These are phyloP conservation scores for Myxozyma kluyveri DNA, from an alignment of 805 yeast species.

Conservation along the genomic window DNA sequence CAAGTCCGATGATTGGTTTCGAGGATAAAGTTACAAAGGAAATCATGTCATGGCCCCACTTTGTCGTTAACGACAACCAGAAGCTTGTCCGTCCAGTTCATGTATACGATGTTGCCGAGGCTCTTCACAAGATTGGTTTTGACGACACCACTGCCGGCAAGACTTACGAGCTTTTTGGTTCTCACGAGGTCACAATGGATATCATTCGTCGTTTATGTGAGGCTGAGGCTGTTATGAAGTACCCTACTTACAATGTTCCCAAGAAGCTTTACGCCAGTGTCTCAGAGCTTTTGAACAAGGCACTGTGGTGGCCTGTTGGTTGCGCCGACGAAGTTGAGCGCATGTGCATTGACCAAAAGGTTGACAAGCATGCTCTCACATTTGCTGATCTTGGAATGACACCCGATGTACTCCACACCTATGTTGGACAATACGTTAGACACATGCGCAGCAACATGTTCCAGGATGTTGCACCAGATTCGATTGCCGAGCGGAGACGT, in stretches of 20 bases:
- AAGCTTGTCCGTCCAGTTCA: conserved; percentile 70
- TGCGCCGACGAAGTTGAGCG: conserved; percentile 76
- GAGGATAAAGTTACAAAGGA: conserved; percentile 67
- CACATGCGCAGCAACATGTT: conserved; percentile 28
- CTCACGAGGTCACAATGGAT: conserved; percentile 57
- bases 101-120: conserved; percentile 73
- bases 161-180: conserved; percentile 70
- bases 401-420: conserved; percentile 53
- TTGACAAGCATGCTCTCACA: conserved; percentile 59
- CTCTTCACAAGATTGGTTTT: conserved; percentile 71
- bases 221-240: conserved; percentile 51
- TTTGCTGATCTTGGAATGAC: conserved; percentile 70
- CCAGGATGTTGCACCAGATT: conserved; percentile 27
- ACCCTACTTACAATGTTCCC: conserved; percentile 43
- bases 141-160: conserved; percentile 79
- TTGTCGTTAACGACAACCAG: conserved; percentile 63
- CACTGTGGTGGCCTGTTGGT: conserved; percentile 46
- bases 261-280: conserved; percentile 40
- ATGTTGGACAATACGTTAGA: conserved; percentile 46
- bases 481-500: conserved; percentile 22
- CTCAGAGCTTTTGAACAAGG: conserved; percentile 42
- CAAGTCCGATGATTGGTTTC: conserved; percentile 74
- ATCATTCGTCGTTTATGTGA: conserved; percentile 72
- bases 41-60: conserved; percentile 55
- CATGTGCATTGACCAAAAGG: conserved; percentile 61